Conservation (phyloP, 495 filamentous ascomycete species). For the Gamarada debralockiae region DNA sequence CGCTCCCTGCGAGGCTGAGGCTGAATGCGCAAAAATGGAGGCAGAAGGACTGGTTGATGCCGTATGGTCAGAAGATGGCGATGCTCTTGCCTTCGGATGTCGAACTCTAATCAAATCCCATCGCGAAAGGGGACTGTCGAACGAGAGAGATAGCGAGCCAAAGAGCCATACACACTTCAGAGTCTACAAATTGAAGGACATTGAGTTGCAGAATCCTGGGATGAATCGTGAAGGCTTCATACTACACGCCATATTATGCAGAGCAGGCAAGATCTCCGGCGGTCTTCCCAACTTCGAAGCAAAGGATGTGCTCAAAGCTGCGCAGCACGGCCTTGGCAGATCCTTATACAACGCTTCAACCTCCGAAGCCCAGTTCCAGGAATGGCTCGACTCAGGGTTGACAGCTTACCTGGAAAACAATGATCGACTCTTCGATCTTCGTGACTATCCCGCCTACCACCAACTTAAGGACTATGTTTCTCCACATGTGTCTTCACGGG, state of each 20-base stretch:
- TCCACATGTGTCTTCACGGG: too few relatives aligned
- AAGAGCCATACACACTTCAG: conserved; percentile 8
- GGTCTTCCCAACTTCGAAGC: neutral
- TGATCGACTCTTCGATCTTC: too few relatives aligned
- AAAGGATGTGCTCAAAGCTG: conserved; percentile 8
- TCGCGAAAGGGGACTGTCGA: neutral
- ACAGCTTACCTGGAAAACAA: too few relatives aligned
- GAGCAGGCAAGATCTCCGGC: neutral
- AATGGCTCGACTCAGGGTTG: too few relatives aligned
- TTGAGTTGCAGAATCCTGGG: neutral
- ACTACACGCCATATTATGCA: conserved; percentile 5
- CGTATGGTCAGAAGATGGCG: conserved; percentile 30
- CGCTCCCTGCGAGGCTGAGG: conserved; percentile 27
- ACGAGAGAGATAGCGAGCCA: neutral
- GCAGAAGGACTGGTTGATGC: conserved; percentile 23
- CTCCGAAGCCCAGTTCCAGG: neutral
- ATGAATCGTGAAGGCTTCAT: conserved; percentile 16
- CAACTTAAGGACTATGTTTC: too few relatives aligned
- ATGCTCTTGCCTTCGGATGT: conserved; percentile 25
- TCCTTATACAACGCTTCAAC: conserved; percentile 7
- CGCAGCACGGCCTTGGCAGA: conserved; percentile 4
- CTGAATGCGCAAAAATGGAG: conserved; percentile 29
- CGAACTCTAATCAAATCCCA: conserved; percentile 22
- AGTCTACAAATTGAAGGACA: conserved; percentile 1
- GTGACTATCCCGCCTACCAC: too few relatives aligned